These are phyloP conservation scores for Tylopilus cervinicoccineus DNA, from an alignment of 768 basidiomycete species.

Conservation along the genomic window DNA sequence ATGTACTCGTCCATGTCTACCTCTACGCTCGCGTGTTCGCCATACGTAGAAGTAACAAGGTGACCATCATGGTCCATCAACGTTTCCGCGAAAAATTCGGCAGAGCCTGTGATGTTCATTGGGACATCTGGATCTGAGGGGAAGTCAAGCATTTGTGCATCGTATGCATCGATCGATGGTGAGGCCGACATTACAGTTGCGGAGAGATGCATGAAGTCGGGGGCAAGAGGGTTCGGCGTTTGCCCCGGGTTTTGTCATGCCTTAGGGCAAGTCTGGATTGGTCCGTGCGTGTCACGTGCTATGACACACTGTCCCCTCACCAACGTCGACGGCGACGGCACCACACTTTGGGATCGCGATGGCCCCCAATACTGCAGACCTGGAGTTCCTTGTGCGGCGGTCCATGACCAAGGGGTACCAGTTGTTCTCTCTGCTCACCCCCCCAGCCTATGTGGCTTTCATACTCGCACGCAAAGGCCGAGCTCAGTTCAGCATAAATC, in stretches of 20 bases:
- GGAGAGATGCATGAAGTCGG: conserved; percentile 14
- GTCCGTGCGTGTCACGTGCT: conserved; percentile 31
- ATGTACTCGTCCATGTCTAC: conserved; percentile 63
- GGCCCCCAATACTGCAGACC: conserved; percentile 46
- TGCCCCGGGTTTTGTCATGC: conserved; percentile 2
- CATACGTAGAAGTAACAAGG: conserved; percentile 21
- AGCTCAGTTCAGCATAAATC: conserved; percentile 53
- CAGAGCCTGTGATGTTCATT: conserved; percentile 45
- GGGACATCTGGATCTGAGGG: conserved; percentile 52
- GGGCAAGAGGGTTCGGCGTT: conserved; percentile 15
- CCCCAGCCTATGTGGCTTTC: conserved; percentile 56
- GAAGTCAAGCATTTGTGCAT: conserved; percentile 65
- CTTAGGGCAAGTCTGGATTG: conserved; percentile 28
- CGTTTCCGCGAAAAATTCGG: conserved; percentile 49
- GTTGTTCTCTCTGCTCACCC: conserved; percentile 55
- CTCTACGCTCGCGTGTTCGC: conserved; percentile 46
- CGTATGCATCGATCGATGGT: conserved; percentile 45
- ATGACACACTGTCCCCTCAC: neutral
- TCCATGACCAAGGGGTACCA: conserved; percentile 68
- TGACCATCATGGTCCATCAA: conserved; percentile 58
- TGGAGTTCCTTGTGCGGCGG: conserved; percentile 62
- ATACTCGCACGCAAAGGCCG: conserved; percentile 53
- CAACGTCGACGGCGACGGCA: conserved; percentile 6
- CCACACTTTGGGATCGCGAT: conserved; percentile 9
- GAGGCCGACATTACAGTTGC: conserved; percentile 25